Evolutionary conservation across 2,329 filamentous ascomycete genomes (phyloP).

Genomic region (Hawksworthiomyces lignivorus): DNA sequence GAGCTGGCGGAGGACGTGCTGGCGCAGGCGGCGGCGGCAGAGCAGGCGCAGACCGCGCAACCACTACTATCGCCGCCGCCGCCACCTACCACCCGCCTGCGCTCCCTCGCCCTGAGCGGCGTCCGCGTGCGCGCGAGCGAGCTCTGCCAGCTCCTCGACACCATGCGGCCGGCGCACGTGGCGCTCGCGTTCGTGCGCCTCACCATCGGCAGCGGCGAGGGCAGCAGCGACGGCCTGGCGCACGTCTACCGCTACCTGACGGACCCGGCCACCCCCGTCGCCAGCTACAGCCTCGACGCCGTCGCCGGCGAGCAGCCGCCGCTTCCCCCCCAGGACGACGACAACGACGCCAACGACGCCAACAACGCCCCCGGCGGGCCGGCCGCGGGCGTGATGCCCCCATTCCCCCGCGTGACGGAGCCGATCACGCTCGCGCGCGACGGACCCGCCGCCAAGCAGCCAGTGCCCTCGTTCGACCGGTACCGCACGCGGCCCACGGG

Average conservation of each 20-base stretch:
- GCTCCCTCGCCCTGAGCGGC: background rate
- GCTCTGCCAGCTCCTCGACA: background rate
- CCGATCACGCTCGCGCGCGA: background rate
- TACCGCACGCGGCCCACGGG: no score
- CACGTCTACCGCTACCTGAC: conserved; percentile 2
- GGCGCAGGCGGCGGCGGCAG: no score
- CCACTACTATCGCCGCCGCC: no score
- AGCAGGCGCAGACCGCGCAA: no score
- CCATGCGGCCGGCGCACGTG: background rate
- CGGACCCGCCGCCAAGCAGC: no score
- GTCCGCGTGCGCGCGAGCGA: background rate
- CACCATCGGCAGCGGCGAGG: background rate
- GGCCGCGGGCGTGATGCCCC: no score
- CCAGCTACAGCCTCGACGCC: background rate
- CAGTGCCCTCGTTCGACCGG: no score
- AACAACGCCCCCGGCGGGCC: no score
- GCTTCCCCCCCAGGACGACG: no score
- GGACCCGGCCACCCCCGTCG: background rate
- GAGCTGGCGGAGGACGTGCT: background rate
- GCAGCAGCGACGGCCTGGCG: no score
- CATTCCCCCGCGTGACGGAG: no score
- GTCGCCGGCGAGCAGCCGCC: background rate
- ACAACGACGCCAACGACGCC: conserved; percentile 3
- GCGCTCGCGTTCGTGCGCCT: background rate
- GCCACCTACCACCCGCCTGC: no score